Base-by-base conservation (phyloP, 768 basidiomycete genomes). In the Boletus sp. region DNA sequence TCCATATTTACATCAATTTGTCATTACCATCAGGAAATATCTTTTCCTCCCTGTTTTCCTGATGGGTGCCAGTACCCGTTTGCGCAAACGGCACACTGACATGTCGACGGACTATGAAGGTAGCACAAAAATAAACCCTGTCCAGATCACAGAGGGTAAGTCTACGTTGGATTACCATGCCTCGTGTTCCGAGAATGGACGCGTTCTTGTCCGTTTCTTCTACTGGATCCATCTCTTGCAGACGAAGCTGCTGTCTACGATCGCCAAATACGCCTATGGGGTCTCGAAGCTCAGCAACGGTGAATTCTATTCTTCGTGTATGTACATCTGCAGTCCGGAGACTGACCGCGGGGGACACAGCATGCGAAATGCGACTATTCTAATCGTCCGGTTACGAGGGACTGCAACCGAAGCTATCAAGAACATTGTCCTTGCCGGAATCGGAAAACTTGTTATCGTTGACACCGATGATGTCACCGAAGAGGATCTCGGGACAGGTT, bases 251-350 rank as follows among this genome's bases (percentile, higher is more conserved):
- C 90, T 14, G 81, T 97, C 28, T 97, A 98, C 72, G 97, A 98
- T 72, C 86, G 96, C 29, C 95, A 98, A 73, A 97, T 98, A 77
- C 85, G 96, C 32, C 76, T 98, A 64, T 99, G 97, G 97, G 97
- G 97, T 45, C 83, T 98, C 41, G 97, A 98, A 71, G 97, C 97
- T 36, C 97, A 99, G 71, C 93, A 97, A 75, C 83, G 89, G 94
- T 92, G 64, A 58, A 77, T 65, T 60, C 37, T 7, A 12, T 5
- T 35, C 39, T 45, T 36, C 20, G 15, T 40, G 46, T 46, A 15
- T 42, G 15, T 11, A 28, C 6, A 35, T 46, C 2, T 33, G n/a
- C 36, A 9, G 60, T 35, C 52, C 44, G 24, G 47, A 58, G 46
- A 42, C 52, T 59, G 50, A 67, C 59, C 10, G 14, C 52, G 32